phyloP scores from a whole-genome alignment of 805 yeast species.

The Wickerhamiella brachini region DNA sequence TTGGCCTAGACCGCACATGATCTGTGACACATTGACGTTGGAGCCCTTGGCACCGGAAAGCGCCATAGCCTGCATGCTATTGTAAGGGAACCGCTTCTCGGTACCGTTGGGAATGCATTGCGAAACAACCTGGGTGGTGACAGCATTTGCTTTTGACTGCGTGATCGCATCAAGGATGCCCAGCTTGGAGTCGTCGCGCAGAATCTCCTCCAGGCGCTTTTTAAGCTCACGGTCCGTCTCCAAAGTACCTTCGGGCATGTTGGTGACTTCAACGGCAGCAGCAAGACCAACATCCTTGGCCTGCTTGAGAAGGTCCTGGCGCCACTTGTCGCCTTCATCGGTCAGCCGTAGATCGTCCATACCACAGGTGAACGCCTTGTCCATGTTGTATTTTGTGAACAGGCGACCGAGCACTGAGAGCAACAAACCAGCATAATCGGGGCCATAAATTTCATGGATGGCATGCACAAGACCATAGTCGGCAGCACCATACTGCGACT shows the following conservation, averaged over 20 bases:
- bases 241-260: conserved; percentile 39
- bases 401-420: conserved; percentile 87
- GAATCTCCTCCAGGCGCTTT: conserved; percentile 83
- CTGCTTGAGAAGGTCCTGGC: conserved; percentile 65
- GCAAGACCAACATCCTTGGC: conserved; percentile 73
- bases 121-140: conserved; percentile 88
- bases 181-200: conserved; percentile 82
- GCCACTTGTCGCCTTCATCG: conserved; percentile 77
- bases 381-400: conserved; percentile 85
- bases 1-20: conserved; percentile 98
- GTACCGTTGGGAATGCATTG: conserved; percentile 94
- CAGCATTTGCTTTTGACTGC: conserved; percentile 78
- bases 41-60: conserved; percentile 99
- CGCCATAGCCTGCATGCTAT: conserved; percentile 98
- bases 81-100: conserved; percentile 87
- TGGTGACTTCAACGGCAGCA: conserved; percentile 92
- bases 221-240: conserved; percentile 61
- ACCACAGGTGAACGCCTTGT: conserved; percentile 96
- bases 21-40: conserved; percentile 94
- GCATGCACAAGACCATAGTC: conserved; percentile 95
- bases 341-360: conserved; percentile 97
- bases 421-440: conserved; percentile 76
- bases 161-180: conserved; percentile 94
- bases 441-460: conserved; percentile 89
- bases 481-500: conserved; percentile 97